Percentiles rank a stretch among this genome's conserved stretches.
These are phyloP conservation scores for Salix viminalis DNA, from an alignment of 345 rosid genomes.

Conservation along the genomic window DNA sequence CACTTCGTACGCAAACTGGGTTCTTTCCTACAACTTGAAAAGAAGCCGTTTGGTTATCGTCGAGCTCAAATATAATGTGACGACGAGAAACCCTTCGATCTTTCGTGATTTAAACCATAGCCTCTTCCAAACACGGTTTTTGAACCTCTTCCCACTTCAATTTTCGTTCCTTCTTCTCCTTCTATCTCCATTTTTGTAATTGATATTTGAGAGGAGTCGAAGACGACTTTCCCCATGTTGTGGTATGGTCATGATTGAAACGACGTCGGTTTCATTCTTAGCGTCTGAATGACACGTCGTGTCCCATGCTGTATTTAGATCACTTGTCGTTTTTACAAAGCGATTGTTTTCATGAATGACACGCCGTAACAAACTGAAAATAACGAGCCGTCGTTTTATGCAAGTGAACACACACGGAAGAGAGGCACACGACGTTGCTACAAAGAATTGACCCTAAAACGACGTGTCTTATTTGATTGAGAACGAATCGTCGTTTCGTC, in stretches of 20 bases:
- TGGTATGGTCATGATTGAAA: no score
- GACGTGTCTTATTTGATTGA: neutral
- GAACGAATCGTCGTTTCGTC: neutral
- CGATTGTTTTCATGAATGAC: neutral
- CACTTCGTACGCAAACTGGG: slow-evolving; percentile 56
- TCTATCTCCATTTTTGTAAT: slow-evolving; percentile 49
- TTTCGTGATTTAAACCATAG: slow-evolving; percentile 35
- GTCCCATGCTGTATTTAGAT: no score
- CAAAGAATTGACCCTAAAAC: neutral
- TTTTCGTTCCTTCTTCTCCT: slow-evolving; percentile 60
- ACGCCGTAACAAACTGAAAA: neutral
- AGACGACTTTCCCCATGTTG: no score
- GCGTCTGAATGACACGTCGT: no score
- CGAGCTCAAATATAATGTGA: slow-evolving; percentile 41
- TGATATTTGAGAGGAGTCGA: no score
- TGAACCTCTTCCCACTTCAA: slow-evolving; percentile 26
- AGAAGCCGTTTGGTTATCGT: slow-evolving; percentile 34
- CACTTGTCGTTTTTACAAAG: no score
- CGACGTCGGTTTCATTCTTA: no score
- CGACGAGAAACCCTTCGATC: slow-evolving; percentile 64
- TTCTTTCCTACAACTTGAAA: slow-evolving; percentile 65
- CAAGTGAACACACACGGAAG: no score
- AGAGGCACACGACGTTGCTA: neutral
- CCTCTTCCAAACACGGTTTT: slow-evolving; percentile 55
- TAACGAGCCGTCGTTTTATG: neutral